These are phyloP conservation scores for Trypanosoma theileri DNA, from an alignment of 208 protist species.

Conservation along the genomic window DNA sequence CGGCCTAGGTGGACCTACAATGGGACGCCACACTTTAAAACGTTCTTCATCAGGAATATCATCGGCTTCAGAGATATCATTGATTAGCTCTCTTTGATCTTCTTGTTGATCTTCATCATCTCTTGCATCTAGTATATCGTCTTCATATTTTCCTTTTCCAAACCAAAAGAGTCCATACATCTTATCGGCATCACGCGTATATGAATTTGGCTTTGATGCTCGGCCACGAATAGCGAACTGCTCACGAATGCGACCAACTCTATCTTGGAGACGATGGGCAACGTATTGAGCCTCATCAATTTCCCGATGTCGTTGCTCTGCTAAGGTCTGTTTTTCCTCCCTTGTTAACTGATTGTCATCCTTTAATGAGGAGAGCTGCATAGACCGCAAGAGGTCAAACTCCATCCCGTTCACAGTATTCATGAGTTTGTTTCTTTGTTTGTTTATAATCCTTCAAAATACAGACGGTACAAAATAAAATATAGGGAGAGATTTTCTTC, in stretches of 20 bases:
- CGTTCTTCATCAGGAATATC: conserved; percentile 7
- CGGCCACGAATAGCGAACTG: conserved; percentile 17
- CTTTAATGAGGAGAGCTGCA: conserved; percentile 22
- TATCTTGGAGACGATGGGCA: conserved; percentile 14
- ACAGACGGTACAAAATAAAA: too few relatives aligned
- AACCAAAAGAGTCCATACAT: conserved; percentile 28
- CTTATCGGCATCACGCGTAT: conserved; percentile 9
- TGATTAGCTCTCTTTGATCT: neutral
- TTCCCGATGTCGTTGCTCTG: neutral
- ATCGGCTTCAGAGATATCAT: neutral
- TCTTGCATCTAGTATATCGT: conserved; percentile 1
- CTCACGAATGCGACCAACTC: conserved; percentile 16
- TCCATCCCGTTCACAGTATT: neutral
- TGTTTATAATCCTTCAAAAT: too few relatives aligned
- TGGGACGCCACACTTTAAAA: conserved; percentile 17
- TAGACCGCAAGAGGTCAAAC: conserved; percentile 22
- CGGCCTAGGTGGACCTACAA: conserved; percentile 5
- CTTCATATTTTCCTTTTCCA: conserved; percentile 23
- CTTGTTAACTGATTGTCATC: conserved; percentile 13
- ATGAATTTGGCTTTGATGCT: conserved; percentile 12
- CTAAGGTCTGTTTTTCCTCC: conserved; percentile 8
- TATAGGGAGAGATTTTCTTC: too few relatives aligned
- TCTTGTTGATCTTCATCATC: neutral
- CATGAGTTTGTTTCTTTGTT: neutral
- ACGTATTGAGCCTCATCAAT: conserved; percentile 22